phyloP scores from a whole-genome alignment of 2,329 filamentous ascomycete genomes.

The Karstenula rhodostoma region DNA sequence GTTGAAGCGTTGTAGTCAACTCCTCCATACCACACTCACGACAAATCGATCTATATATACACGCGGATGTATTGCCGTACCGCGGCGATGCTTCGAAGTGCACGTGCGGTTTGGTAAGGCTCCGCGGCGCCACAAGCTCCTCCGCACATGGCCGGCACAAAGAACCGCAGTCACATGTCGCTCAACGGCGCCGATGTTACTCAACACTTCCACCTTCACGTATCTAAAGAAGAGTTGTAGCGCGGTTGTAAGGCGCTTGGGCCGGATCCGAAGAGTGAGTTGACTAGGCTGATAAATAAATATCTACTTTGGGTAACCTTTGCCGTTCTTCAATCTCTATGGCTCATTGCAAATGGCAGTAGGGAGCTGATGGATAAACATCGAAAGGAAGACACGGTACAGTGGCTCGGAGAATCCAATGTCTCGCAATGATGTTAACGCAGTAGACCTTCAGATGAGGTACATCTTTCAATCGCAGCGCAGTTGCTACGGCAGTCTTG shows the following conservation, averaged over 20 bases:
- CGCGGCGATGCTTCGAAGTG: not conserved
- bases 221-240: not conserved
- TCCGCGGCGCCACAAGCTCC: not conserved
- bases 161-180: not conserved
- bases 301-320: not conserved
- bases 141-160: not conserved
- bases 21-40: too few relatives aligned
- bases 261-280: too few relatives aligned
- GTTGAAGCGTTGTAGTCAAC: too few relatives aligned
- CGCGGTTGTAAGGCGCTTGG: not conserved
- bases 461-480: not conserved
- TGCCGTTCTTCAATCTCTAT: not conserved
- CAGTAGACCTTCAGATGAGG: not conserved
- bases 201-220: not conserved
- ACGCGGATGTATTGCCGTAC: not conserved
- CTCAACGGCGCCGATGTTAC: not conserved
- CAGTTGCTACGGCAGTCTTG: not conserved
- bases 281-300: too few relatives aligned
- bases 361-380: not conserved
- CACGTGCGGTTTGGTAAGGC: not conserved
- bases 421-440: not conserved
- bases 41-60: not conserved
- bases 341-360: too few relatives aligned
- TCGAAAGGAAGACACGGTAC: not conserved
- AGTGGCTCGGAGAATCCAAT: not conserved